These are phyloP conservation scores for Termitomyces sp. DNA, from an alignment of 768 basidiomycete species.

Conservation along the genomic window DNA sequence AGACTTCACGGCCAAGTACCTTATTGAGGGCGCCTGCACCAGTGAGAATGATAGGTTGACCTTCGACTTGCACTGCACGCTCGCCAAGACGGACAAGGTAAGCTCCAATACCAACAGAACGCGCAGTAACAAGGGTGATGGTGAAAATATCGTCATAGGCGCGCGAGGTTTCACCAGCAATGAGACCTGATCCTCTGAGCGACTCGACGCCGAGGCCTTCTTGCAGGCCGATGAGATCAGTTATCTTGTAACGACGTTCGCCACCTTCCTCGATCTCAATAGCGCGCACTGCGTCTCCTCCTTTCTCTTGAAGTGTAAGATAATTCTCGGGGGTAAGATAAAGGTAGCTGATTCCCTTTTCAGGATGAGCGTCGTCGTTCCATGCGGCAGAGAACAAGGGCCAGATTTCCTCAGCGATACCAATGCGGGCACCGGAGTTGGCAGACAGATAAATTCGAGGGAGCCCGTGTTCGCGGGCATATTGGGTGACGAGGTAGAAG, in stretches of 20 bases:
- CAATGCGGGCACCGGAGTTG: constrained; percentile 97
- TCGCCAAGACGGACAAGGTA: constrained; percentile 98
- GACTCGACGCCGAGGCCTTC: constrained; percentile 97
- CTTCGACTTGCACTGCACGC: constrained; percentile 97
- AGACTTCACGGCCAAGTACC: constrained; percentile 97
- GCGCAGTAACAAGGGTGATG: constrained; percentile 96
- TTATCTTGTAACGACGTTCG: constrained; percentile 89
- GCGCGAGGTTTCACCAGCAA: constrained; percentile 96
- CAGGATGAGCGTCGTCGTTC: constrained; percentile 75
- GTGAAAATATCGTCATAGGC: constrained; percentile 99
- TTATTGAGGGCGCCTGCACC: constrained; percentile 97
- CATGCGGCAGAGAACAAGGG: constrained; percentile 88
- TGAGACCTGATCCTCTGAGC: constrained; percentile 92
- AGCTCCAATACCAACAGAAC: constrained; percentile 98
- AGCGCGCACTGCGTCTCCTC: constrained; percentile 69
- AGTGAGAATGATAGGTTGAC: constrained; percentile 98
- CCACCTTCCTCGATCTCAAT: constrained; percentile 82
- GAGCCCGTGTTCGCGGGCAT: constrained; percentile 81
- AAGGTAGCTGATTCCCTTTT: constrained; percentile 94
- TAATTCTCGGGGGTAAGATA: constrained; percentile 93
- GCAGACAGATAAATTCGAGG: constrained; percentile 98
- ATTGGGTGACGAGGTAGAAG: constrained; percentile 93
- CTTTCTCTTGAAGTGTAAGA: constrained; percentile 86
- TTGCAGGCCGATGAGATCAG: constrained; percentile 94
- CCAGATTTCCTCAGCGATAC: constrained; percentile 89